Base-by-base conservation (phyloP, 305 asterid genomes). In the Lippia alba region DNA sequence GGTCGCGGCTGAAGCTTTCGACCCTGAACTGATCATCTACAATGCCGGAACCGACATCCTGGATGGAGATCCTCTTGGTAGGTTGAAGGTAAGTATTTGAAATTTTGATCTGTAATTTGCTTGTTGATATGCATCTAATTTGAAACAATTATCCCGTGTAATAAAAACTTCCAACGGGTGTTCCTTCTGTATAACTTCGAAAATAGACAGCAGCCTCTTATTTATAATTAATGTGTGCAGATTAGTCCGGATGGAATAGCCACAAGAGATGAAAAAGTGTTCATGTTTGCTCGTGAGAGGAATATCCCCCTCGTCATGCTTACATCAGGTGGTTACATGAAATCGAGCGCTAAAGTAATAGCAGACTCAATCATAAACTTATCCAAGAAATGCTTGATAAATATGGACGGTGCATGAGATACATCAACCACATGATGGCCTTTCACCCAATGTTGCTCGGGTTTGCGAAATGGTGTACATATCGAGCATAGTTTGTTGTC, bases 281-380 rank as follows among this genome's bases (percentile, higher is more conserved):
- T 94, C 78, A 55, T 74, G 74, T 89, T 89, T 80, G 95, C 97
- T 76, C 88, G 82, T 8, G 85, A 81, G 81, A 88, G 86, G 76
- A 80, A 61, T 49, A 76, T 79, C 50, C 99, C 99, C 70, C 78
- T 94, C 48, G 80, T 94, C 78, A 89, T 94, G 99, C 97, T 94
- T 58, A 94, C 97, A 36, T 94, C 97, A 87, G 99, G 97, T 66
- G 99, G 99, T 41, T 94, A 89, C 83, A 94, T 89, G 97, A 94
- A 89, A 82, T 88, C 99, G 36, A 88, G 95, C 67, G 97, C 99
- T 12, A 86, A 79, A 80, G 95, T 94, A 55, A 91, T 94, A 20
- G 92, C 99, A 12, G 93, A 94, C 81, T 94, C 99, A 8, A 89
- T 94, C 60, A 78, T 76, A 69, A 94, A 94, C 70, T 83, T 94